Evolutionary conservation across 163 green algal genomes (phyloP).

Genomic region (Dunaliella salina): DNA sequence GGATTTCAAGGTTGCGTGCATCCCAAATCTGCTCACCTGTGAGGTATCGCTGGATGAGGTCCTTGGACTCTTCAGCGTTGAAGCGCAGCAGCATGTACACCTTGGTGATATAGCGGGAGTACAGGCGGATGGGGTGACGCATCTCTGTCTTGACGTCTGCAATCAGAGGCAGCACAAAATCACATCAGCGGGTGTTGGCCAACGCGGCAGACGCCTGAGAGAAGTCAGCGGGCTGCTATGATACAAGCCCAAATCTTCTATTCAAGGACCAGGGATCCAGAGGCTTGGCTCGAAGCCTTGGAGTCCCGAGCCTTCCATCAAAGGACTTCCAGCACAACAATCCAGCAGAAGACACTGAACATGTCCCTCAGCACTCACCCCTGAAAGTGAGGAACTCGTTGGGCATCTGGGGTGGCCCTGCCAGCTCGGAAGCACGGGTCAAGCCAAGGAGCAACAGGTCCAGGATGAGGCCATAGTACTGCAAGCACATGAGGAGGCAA

Average conservation of each 20-base stretch:
- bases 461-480: slow-evolving; percentile 97
- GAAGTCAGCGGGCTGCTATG: too few relatives aligned
- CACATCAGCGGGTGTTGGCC: too few relatives aligned
- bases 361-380: background rate
- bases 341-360: background rate
- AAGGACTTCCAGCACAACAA: too few relatives aligned
- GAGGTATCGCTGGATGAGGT: slow-evolving; percentile 98
- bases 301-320: too few relatives aligned
- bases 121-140: slow-evolving; percentile 97
- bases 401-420: slow-evolving; percentile 77
- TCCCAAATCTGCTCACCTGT: slow-evolving; percentile 40
- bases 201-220: too few relatives aligned
- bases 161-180: background rate
- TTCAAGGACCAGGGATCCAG: background rate
- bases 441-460: slow-evolving; percentile 97
- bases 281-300: too few relatives aligned
- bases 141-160: slow-evolving; percentile 77
- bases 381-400: slow-evolving; percentile 92
- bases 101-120: slow-evolving; percentile 91
- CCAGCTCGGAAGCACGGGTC: slow-evolving; percentile 91
- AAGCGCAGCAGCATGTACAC: slow-evolving; percentile 77
- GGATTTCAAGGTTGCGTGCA: too few relatives aligned
- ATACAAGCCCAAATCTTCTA: background rate
- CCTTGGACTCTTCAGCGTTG: slow-evolving; percentile 88
- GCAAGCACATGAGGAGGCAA: slow-evolving; percentile 12